Evolutionary conservation across 495 filamentous ascomycete genomes (phyloP).

Genomic region (Neurospora tetrasperma): DNA sequence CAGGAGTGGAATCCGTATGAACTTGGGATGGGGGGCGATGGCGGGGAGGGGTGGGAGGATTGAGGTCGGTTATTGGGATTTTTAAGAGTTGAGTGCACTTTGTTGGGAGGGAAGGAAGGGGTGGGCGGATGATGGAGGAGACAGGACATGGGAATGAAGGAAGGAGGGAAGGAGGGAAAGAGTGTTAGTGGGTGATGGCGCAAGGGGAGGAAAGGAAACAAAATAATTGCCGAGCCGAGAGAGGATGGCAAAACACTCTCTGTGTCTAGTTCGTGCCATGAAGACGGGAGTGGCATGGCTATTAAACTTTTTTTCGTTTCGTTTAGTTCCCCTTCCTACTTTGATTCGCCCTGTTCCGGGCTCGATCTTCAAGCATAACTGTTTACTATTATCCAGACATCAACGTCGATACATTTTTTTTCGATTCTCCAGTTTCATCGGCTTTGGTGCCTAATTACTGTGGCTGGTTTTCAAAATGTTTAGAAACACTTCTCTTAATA

Average conservation of each 20-base stretch:
- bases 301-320: neutral
- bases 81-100: too few relatives aligned
- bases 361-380: neutral
- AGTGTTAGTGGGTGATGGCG: neutral
- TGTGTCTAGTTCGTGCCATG: too few relatives aligned
- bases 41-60: constrained; percentile 17
- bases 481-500: neutral
- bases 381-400: too few relatives aligned
- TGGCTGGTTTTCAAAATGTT: neutral
- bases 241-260: too few relatives aligned
- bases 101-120: too few relatives aligned
- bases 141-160: neutral
- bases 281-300: too few relatives aligned
- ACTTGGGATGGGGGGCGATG: neutral
- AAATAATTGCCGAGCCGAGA: too few relatives aligned
- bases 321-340: neutral
- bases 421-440: neutral
- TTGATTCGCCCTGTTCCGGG: too few relatives aligned
- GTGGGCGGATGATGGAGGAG: too few relatives aligned
- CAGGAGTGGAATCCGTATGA: constrained; percentile 70
- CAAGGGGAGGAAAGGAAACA: neutral
- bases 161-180: neutral
- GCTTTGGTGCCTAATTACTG: neutral
- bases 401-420: too few relatives aligned
- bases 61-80: neutral